phyloP scores from a whole-genome alignment of 2,329 filamentous ascomycete genomes.

The Pestalotiopsis fici region DNA sequence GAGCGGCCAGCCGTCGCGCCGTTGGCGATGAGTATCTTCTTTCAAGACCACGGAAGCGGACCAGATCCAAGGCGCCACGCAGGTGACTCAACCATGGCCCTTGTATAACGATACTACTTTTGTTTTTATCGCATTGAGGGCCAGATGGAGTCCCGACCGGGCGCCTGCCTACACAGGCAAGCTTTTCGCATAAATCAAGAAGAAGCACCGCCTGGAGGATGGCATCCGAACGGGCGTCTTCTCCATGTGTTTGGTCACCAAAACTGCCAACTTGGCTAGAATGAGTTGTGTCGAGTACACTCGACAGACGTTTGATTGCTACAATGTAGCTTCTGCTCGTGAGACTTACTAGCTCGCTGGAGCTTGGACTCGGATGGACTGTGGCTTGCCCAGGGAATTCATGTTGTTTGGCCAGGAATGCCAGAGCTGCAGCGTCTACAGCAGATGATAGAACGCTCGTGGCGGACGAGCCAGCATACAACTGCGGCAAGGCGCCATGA shows the following conservation, averaged over 20 bases:
- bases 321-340: constrained; percentile 8
- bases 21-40: constrained; percentile 5
- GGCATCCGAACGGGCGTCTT: constrained; percentile 12
- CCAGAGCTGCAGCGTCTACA: constrained; percentile 24
- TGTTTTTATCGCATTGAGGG: background rate
- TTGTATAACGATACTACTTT: background rate
- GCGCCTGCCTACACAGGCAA: constrained; percentile 8
- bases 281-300: constrained; percentile 9
- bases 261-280: background rate
- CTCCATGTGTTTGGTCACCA: background rate
- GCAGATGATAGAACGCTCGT: constrained; percentile 18
- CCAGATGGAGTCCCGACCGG: background rate
- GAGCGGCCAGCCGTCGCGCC: constrained; percentile 13
- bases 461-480: constrained; percentile 13
- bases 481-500: constrained; percentile 16
- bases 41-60: constrained; percentile 13
- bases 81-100: constrained; percentile 21
- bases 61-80: constrained; percentile 19
- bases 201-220: constrained; percentile 24
- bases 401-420: constrained; percentile 16
- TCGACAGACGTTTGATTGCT: constrained; percentile 11
- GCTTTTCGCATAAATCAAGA: constrained; percentile 28
- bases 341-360: background rate
- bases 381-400: background rate
- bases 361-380: background rate